These are phyloP conservation scores for Pichia sp. DNA, from an alignment of 1,139 yeast genomes.

Conservation along the genomic window DNA sequence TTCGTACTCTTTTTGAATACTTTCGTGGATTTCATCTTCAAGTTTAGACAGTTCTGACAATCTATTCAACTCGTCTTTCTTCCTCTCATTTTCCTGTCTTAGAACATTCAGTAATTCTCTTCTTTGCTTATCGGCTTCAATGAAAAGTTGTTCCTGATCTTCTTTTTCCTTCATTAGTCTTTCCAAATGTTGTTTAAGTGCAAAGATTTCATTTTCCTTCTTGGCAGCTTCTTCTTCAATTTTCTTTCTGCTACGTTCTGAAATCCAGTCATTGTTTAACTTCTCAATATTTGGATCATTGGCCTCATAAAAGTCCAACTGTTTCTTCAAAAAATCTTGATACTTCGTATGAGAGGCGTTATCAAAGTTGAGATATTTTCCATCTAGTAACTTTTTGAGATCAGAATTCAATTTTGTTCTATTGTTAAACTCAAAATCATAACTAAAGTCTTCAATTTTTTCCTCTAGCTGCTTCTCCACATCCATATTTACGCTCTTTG, in stretches of 20 bases:
- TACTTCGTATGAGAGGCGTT: not conserved
- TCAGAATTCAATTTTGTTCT: not conserved
- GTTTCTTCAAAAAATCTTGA: constrained; percentile 2
- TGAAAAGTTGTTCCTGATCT: constrained; percentile 2
- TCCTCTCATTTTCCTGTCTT: not conserved
- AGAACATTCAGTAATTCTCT: constrained; percentile 1
- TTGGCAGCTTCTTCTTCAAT: not conserved
- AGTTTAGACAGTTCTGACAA: not conserved
- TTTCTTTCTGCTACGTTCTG: not conserved
- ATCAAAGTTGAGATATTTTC: constrained; percentile 1
- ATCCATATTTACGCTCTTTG: too few species aligned
- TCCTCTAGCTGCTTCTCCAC: too few species aligned
- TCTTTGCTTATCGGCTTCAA: constrained; percentile 3
- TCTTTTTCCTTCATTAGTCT: not conserved
- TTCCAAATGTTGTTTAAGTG: not conserved
- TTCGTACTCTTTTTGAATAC: not conserved
- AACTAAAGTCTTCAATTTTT: too few species aligned
- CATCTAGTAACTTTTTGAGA: not conserved
- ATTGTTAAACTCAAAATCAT: constrained; percentile 2
- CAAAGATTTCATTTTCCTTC: constrained; percentile 2
- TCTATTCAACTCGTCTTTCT: not conserved
- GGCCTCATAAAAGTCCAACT: constrained; percentile 1
- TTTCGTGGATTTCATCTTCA: not conserved
- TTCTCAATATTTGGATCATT: constrained; percentile 1
- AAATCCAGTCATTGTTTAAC: constrained; percentile 3